phyloP scores from a whole-genome alignment of 805 yeast species.

The Cyberlindnera misumaiensis region DNA sequence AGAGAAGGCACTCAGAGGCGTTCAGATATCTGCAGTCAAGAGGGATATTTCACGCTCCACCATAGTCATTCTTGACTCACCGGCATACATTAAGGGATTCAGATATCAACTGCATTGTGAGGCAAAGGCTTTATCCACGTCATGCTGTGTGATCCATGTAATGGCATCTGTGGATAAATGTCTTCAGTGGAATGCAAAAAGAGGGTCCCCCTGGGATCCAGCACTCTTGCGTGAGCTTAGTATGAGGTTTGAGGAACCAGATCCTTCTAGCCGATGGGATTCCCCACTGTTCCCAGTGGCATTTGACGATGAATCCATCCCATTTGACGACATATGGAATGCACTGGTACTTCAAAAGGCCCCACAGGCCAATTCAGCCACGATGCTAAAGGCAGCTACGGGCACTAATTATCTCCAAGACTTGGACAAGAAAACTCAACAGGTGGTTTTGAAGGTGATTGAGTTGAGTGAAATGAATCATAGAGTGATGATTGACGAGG shows the following conservation, averaged over 20 bases:
- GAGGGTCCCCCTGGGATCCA: slow-evolving; percentile 49
- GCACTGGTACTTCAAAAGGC: slow-evolving; percentile 47
- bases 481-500: slow-evolving; percentile 34
- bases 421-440: slow-evolving; percentile 64
- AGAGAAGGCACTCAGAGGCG: slow-evolving; percentile 79
- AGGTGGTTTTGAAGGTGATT: slow-evolving; percentile 53
- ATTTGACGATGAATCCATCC: slow-evolving; percentile 44
- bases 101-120: slow-evolving; percentile 93
- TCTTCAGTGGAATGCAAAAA: slow-evolving; percentile 27
- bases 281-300: slow-evolving; percentile 76
- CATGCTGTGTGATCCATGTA: slow-evolving; percentile 77
- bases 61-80: slow-evolving; percentile 78
- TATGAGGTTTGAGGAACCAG: slow-evolving; percentile 92
- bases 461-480: slow-evolving; percentile 51
- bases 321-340: slow-evolving; percentile 63
- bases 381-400: slow-evolving; percentile 73
- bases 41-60: slow-evolving; percentile 63
- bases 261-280: slow-evolving; percentile 84
- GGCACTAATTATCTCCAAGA: slow-evolving; percentile 71
- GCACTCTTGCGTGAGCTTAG: slow-evolving; percentile 59
- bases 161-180: slow-evolving; percentile 61
- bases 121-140: slow-evolving; percentile 76
- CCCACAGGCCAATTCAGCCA: slow-evolving; percentile 78
- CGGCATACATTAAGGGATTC: slow-evolving; percentile 90
- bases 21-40: slow-evolving; percentile 84